Base-by-base conservation (phyloP, 495 filamentous ascomycete genomes). In the Trichoderma virens region DNA sequence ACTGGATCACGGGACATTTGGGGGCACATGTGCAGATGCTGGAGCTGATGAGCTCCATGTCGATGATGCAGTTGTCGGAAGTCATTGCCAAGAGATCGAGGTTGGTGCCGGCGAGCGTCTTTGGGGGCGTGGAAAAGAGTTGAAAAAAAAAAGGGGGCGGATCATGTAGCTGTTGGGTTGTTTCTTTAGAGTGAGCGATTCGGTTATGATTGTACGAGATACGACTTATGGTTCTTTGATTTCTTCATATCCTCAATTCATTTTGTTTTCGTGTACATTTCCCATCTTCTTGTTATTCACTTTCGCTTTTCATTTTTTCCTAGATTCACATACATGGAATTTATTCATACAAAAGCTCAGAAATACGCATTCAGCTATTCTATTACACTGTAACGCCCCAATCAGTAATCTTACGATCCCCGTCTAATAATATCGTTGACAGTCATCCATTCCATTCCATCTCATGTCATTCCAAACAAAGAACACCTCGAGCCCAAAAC, bases 1-100 rank as follows among this genome's bases (percentile, higher is more conserved):
- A 68, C 34, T 78, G 72, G 69, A 65, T 79, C 14, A 69, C 39
- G 16, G 65, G 41, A 2, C 27, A 47, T 23, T 27, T 63, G 25
- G 62, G 62, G 3, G 62, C 25, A 20, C 62, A 51, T 28, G 39
- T 63, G 13, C 43, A 43, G 41, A 63, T 63, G 62, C 41, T 63
- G 41, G 62, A 63, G 41, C 62, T 63, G 41, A 63, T 63, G 62
- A 63, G 62, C 39, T 51, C 62, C 39, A 51, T 63, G 62, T 51
- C 62, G 27, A 34, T 63, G 41, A 23, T 63, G 27, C 62, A 63
- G 62, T 41, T 63, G 2, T 34, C 62, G 27, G 62, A 63, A 23
- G 25, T 63, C 1, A 51, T 63, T 31, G 62, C 62, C 18, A 43
- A 25, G 27, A 43, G 62, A 3, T 63, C 62, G 25, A 5, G 62